phyloP scores from a whole-genome alignment of 2,329 filamentous ascomycete genomes.

The Trichoderma simmonsii region DNA sequence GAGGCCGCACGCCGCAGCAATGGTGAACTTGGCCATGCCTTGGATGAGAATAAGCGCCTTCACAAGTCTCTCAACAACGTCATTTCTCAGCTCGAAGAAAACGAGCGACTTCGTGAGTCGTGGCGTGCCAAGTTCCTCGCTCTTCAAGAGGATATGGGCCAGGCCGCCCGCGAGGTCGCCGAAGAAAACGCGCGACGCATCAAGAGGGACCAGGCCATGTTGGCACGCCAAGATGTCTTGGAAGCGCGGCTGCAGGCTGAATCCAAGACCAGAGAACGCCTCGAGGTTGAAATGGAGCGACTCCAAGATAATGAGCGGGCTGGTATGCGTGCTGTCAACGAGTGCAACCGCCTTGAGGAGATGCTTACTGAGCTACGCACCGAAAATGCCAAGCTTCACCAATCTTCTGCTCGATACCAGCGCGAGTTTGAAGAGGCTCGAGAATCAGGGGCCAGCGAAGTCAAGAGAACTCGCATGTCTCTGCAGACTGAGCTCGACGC shows the following conservation, averaged over 20 bases:
- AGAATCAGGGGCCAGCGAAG: conserved; percentile 74
- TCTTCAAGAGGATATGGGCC: conserved; percentile 82
- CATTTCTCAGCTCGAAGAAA: conserved; percentile 78
- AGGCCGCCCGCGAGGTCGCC: conserved; percentile 73
- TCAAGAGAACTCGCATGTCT: conserved; percentile 73
- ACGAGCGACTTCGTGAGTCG: conserved; percentile 75
- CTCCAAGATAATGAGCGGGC: conserved; percentile 62
- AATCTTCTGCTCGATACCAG: conserved; percentile 65
- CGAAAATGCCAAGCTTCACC: conserved; percentile 71
- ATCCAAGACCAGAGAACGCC: conserved; percentile 63
- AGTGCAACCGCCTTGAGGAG: conserved; percentile 58
- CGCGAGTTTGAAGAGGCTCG: conserved; percentile 81
- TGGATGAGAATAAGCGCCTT: conserved; percentile 68
- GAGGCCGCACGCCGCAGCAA: conserved; percentile 49
- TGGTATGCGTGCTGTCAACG: conserved; percentile 61
- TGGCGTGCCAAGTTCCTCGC: conserved; percentile 82
- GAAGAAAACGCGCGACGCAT: conserved; percentile 78
- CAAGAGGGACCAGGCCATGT: conserved; percentile 73
- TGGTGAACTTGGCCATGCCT: conserved; percentile 46
- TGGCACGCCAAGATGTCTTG: conserved; percentile 76
- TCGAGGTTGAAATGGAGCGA: conserved; percentile 64
- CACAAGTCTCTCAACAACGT: conserved; percentile 71
- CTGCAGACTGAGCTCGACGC: conserved; percentile 80
- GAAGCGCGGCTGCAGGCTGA: conserved; percentile 75
- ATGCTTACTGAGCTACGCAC: conserved; percentile 55